A percentile compares a stretch with the other conserved stretches of the same genome.
Evolutionary conservation across 805 yeast species (phyloP).

Genomic region (Candida hungchunana): DNA sequence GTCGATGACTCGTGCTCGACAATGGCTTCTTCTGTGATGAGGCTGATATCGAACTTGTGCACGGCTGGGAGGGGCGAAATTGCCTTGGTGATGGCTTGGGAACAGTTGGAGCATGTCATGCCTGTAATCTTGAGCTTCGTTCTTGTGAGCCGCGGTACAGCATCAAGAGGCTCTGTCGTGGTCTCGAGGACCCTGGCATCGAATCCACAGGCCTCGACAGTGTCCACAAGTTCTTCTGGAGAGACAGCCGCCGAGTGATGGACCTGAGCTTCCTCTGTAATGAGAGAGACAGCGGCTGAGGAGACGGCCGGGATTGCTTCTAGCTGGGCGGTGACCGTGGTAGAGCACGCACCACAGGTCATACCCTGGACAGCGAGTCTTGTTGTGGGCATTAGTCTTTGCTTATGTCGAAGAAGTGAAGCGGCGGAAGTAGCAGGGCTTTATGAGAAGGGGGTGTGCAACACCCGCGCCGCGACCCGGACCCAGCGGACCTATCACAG

Average conservation of each 20-base stretch:
- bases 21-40: conserved; percentile 70
- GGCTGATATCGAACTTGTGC: conserved; percentile 53
- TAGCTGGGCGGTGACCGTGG: conserved; percentile 59
- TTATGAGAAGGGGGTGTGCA: no score
- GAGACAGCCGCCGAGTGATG: conserved; percentile 31
- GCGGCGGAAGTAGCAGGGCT: no score
- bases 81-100: conserved; percentile 57
- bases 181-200: conserved; percentile 17
- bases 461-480: no score
- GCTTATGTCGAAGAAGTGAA: no score
- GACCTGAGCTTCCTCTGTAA: conserved; percentile 70
- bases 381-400: conserved; percentile 16
- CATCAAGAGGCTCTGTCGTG: no score
- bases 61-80: conserved; percentile 41
- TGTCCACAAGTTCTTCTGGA: conserved; percentile 37
- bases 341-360: conserved; percentile 88
- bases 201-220: conserved; percentile 72
- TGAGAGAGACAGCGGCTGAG: conserved; percentile 59
- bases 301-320: conserved; percentile 45
- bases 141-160: conserved; percentile 1
- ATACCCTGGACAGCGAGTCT: conserved; percentile 49
- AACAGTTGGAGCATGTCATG: conserved; percentile 90
- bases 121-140: conserved; percentile 39
- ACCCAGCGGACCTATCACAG: no score
- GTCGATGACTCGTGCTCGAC: conserved; percentile 40